These are phyloP conservation scores for Arabidopsis thaliana DNA, from an alignment of 345 rosid species.

Conservation along the genomic window TAIR10.1 NC_003071.7:12749501-12750000, in stretches of 20 bases:
- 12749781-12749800: slow-evolving; percentile 21
- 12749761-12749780: slow-evolving; percentile 17
- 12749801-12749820: slow-evolving; percentile 32
- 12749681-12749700: not conserved
- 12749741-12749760: not conserved
- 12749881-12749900: slow-evolving; percentile 82
- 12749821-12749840: slow-evolving; percentile 54
- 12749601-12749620: slow-evolving; percentile 1
- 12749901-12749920: slow-evolving; percentile 88
- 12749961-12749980: slow-evolving; percentile 57
- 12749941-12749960: slow-evolving; percentile 67
- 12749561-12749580: not conserved
- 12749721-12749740: not conserved
- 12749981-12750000: slow-evolving; percentile 67
- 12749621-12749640: not conserved
- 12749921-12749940: slow-evolving; percentile 84
- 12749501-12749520: not conserved
- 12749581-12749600: slow-evolving; percentile 2
- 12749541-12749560: slow-evolving; percentile 25
- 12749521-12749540: slow-evolving; percentile 2
- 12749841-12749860: slow-evolving; percentile 62
- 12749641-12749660: too few species aligned
- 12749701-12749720: not conserved
- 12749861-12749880: slow-evolving; percentile 67
- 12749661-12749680: not conserved